Base-by-base conservation (phyloP, 2,329 filamentous ascomycete genomes). In the Amesomyces nigricolor region DNA sequence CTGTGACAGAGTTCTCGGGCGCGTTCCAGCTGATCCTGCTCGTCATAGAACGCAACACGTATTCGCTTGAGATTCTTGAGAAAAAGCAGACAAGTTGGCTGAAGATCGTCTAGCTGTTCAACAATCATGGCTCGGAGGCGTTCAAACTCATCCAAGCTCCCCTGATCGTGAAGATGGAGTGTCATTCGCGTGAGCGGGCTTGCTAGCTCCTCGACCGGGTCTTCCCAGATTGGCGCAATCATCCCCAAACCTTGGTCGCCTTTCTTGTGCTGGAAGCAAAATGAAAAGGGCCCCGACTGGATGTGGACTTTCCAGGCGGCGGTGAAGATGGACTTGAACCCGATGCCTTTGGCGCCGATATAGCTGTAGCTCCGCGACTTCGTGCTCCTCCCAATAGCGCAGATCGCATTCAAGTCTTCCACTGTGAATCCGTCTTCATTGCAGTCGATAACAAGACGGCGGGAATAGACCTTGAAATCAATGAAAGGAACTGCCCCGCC, bases 261-360 rank as follows among this genome's bases (percentile, higher is more conserved):
- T 5, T 60, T 63, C 0, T 59, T 58, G 43, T 74, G 71, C 0
- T 54, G 63, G 56, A 78, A 76, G 5, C 65, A 70, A 62, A 78
- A 78, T 0, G 68, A 70, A 50, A 71, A 73, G n/a, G 57, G 30
- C 0, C 71, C 69, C 0, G 74, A 78, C 19, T 70, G 68, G 11
- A 78, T 75, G 32, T 70, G 68, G 1, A 74, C 74, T 17, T 68
- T 70, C 57, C 64, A 69, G 0, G 75, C 73, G 0, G 69, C 73
- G 58, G 69, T 75, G 52, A 77, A 78, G 1, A 75, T 72, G 0
- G 73, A 75, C 55, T 77, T 77, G 63, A 77, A 77, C 0, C 75
- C 75, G 16, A 77, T 75, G 6, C 75, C 75, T 52, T 77, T 77
- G 47, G 73, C 73, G 4, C 75, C 73, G 22, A 75, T 75, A 26